phyloP scores from a whole-genome alignment of 2,329 filamentous ascomycete species.

The Colletotrichum zoysiae region DNA sequence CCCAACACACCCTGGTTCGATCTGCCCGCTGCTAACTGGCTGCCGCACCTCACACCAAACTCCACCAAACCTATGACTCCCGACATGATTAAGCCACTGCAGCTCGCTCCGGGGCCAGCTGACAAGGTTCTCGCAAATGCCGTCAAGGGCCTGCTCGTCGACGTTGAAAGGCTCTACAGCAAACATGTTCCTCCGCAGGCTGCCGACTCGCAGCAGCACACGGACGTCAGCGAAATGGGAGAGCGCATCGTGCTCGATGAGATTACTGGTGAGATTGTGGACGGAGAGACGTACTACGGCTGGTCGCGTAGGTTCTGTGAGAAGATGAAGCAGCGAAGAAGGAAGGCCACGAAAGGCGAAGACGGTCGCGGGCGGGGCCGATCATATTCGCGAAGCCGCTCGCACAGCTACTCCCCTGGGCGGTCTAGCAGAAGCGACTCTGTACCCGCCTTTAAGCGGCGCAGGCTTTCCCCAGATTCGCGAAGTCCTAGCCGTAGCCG shows the following conservation, averaged over 20 bases:
- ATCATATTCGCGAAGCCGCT: constrained; percentile 50
- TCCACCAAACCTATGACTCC: constrained; percentile 81
- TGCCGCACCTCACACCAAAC: constrained; percentile 82
- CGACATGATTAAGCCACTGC: constrained; percentile 77
- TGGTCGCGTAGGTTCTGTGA: constrained; percentile 87
- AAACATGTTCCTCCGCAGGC: constrained; percentile 58
- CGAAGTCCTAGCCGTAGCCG: constrained; percentile 49
- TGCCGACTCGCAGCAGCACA: constrained; percentile 58
- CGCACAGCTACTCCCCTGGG: constrained; percentile 46
- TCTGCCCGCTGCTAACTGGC: constrained; percentile 83
- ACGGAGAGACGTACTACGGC: constrained; percentile 85
- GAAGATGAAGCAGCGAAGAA: constrained; percentile 76
- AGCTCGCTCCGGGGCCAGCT: constrained; percentile 76
- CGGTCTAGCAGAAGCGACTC: constrained; percentile 51
- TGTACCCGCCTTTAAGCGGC: constrained; percentile 55
- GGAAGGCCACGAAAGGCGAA: constrained; percentile 47
- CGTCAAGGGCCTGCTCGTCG: constrained; percentile 77
- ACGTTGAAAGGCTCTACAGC: constrained; percentile 77
- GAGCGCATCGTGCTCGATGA: constrained; percentile 76
- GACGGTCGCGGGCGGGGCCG: constrained; percentile 50
- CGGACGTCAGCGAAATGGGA: constrained; percentile 82
- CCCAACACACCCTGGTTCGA: constrained; percentile 81
- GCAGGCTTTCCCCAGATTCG: constrained; percentile 53
- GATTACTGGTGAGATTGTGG: constrained; percentile 72
- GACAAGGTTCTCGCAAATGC: constrained; percentile 74